Conservation (phyloP, 129 eudicot genomes). For the Flaveria ramosissima region DNA sequence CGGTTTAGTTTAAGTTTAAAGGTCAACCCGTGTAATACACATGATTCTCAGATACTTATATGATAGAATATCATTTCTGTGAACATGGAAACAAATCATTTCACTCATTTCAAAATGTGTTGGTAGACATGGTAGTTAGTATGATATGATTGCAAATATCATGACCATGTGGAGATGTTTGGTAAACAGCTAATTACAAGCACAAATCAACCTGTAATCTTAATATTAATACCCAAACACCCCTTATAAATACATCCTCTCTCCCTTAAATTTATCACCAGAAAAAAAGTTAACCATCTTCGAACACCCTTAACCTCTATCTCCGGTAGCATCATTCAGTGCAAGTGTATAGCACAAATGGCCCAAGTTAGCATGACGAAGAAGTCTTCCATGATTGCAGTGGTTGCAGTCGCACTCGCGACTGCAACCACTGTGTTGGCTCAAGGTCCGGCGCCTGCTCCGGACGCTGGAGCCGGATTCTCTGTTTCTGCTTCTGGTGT, state of each 20-base stretch:
- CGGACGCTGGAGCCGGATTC: conserved; percentile 59
- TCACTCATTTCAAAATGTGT: not conserved
- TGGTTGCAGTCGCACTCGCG: conserved; percentile 22
- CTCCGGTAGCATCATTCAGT: no score
- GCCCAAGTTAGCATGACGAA: conserved; percentile 37
- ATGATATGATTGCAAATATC: not conserved
- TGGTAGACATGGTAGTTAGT: not conserved
- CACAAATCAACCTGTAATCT: not conserved
- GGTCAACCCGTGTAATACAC: no score
- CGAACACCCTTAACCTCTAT: no score
- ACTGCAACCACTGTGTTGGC: conserved; percentile 25
- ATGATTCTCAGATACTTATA: no score
- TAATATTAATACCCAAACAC: not conserved
- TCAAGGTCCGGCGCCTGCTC: conserved; percentile 70
- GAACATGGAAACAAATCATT: not conserved
- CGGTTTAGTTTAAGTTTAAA: no score
- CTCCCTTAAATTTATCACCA: not conserved
- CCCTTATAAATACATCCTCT: not conserved
- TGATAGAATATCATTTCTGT: no score
- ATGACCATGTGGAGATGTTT: not conserved
- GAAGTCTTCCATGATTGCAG: conserved; percentile 14
- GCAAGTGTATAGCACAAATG: conserved; percentile 14
- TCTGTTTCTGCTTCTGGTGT: conserved; percentile 45
- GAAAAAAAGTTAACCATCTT: no score
- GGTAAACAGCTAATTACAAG: not conserved